Conservation (phyloP, 768 basidiomycete genomes). For the Trametes cubensis region DNA sequence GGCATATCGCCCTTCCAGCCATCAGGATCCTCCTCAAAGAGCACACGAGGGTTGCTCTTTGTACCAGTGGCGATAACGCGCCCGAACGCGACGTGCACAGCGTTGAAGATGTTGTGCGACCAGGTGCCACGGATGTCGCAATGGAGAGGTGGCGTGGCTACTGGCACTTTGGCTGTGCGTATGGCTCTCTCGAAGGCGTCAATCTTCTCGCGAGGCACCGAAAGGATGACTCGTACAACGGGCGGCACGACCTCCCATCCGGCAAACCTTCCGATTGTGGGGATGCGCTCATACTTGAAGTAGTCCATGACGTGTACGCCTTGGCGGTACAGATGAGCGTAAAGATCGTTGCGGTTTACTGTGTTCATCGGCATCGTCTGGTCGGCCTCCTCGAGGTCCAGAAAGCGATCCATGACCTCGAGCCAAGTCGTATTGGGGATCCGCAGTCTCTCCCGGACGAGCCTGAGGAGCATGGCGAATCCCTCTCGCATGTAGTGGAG, state of each 20-base stretch:
- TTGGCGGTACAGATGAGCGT: slow-evolving; percentile 44
- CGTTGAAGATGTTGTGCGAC: slow-evolving; percentile 34
- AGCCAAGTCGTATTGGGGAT: slow-evolving; percentile 44
- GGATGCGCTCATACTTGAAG: slow-evolving; percentile 15
- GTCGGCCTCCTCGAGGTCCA: slow-evolving; percentile 33
- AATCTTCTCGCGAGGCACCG: slow-evolving; percentile 38
- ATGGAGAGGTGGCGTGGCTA: slow-evolving; percentile 36
- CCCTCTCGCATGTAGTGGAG: slow-evolving; percentile 52
- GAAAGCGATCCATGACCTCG: slow-evolving; percentile 40
- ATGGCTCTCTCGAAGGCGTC: slow-evolving; percentile 34
- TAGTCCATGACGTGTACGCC: slow-evolving; percentile 39
- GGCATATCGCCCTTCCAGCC: slow-evolving; percentile 21
- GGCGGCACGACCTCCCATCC: slow-evolving; percentile 38
- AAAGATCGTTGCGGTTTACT: slow-evolving; percentile 51
- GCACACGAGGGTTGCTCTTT: slow-evolving; percentile 13
- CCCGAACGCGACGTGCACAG: slow-evolving; percentile 31
- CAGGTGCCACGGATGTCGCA: slow-evolving; percentile 27
- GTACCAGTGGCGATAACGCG: slow-evolving; percentile 16
- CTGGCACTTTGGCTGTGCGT: slow-evolving; percentile 14
- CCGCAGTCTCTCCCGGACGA: slow-evolving; percentile 41
- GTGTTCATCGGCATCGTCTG: slow-evolving; percentile 31
- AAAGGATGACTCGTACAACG: slow-evolving; percentile 41
- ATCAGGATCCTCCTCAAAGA: slow-evolving; percentile 23
- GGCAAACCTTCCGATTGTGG: slow-evolving; percentile 15
- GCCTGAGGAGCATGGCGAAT: slow-evolving; percentile 48